Evolutionary conservation across 768 basidiomycete species (phyloP).

Genomic region (Stropharia rugosoannulata): DNA sequence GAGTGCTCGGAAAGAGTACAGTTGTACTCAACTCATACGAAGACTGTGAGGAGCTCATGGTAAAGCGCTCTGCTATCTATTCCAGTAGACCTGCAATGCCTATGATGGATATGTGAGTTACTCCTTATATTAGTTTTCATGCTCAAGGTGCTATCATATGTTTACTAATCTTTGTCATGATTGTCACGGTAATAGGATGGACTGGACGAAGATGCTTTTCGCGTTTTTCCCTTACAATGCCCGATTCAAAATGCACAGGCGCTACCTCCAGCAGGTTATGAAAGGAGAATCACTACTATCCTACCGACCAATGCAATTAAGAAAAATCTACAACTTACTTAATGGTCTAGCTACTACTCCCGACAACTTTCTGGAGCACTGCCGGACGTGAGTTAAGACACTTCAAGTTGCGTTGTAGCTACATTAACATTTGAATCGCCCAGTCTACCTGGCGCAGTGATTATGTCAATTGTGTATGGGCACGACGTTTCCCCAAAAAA

Average conservation of each 20-base stretch:
- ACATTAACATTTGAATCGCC: background rate
- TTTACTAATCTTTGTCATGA: too few relatives aligned
- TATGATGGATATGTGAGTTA: too few relatives aligned
- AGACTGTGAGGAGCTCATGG: too few relatives aligned
- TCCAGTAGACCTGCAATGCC: too few relatives aligned
- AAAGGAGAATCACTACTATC: conserved; percentile 14
- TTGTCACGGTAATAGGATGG: too few relatives aligned
- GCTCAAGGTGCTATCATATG: too few relatives aligned
- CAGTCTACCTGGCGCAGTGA: conserved; percentile 2
- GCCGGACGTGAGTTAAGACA: background rate
- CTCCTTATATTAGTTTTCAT: too few relatives aligned
- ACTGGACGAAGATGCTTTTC: background rate
- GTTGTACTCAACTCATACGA: too few relatives aligned
- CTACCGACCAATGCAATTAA: conserved; percentile 22
- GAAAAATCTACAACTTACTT: conserved; percentile 19
- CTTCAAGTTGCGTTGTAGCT: background rate
- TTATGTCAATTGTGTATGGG: conserved; percentile 4
- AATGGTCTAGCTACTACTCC: conserved; percentile 5
- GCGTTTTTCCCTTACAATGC: conserved; percentile 19
- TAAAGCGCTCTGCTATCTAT: too few relatives aligned
- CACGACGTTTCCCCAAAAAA: conserved; percentile 3
- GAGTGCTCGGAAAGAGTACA: too few relatives aligned
- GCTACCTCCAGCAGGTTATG: conserved; percentile 26
- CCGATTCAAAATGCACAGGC: conserved; percentile 26
- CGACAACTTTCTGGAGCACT: conserved; percentile 12